Evolutionary conservation across 257 asterid species (phyloP).

Genomic region (Paulownia fortunei): DNA sequence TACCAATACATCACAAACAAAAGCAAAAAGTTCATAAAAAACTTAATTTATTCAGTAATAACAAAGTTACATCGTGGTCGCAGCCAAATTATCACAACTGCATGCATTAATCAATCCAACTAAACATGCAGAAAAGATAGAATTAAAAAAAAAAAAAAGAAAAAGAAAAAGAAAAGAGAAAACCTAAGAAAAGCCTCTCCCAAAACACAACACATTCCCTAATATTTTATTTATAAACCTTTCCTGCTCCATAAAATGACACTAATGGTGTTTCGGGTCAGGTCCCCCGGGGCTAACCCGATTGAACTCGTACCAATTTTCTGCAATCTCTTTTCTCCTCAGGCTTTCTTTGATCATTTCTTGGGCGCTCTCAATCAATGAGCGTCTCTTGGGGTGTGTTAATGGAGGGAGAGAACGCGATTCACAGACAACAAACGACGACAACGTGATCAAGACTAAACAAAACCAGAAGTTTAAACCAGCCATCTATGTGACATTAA

Average conservation of each 20-base stretch:
- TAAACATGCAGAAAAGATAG: neutral
- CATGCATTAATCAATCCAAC: slow-evolving; percentile 10
- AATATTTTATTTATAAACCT: neutral
- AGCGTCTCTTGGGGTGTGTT: neutral
- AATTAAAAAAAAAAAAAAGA: neutral
- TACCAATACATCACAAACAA: neutral
- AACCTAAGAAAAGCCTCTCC: neutral
- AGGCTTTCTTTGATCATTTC: slow-evolving; percentile 36
- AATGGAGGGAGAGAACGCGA: slow-evolving; percentile 27
- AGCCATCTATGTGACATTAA: slow-evolving; percentile 35
- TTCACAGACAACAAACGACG: neutral
- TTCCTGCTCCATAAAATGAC: neutral
- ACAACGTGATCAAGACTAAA: slow-evolving; percentile 30
- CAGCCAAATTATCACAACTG: neutral
- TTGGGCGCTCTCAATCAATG: slow-evolving; percentile 40
- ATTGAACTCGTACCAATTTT: slow-evolving; percentile 29
- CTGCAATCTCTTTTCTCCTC: slow-evolving; percentile 22
- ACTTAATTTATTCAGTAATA: neutral
- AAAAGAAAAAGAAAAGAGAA: no score
- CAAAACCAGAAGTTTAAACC: slow-evolving; percentile 26
- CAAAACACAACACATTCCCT: neutral
- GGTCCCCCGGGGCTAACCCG: slow-evolving; percentile 63
- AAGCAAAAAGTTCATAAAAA: neutral
- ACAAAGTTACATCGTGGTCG: neutral
- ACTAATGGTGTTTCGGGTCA: slow-evolving; percentile 59